phyloP scores from a whole-genome alignment of 345 rosid species.

The Citrus inodora region DNA sequence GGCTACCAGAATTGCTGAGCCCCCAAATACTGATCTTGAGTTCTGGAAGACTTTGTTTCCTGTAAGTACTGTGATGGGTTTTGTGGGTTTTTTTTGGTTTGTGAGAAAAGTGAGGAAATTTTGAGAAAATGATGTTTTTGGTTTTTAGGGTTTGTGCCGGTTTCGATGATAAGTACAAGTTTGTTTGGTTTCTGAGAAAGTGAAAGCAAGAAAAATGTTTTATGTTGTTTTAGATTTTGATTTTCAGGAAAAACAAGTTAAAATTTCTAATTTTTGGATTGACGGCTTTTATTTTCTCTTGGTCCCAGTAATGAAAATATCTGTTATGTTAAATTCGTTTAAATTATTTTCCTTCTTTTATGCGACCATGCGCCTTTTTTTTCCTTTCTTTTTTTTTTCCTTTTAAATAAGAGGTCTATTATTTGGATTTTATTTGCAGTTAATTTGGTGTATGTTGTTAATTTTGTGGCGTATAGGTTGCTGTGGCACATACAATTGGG shows the following conservation, averaged over 20 bases:
- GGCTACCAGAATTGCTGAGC: slow-evolving; percentile 79
- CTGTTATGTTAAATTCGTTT: background rate
- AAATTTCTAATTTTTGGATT: background rate
- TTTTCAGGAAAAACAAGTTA: background rate
- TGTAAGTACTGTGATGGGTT: slow-evolving; percentile 49
- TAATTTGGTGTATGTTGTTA: background rate
- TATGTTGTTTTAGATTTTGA: background rate
- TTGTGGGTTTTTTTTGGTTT: slow-evolving; percentile 31
- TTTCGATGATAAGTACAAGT: slow-evolving; percentile 22
- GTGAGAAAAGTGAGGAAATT: slow-evolving; percentile 19
- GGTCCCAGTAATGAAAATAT: background rate
- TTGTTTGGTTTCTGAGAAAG: slow-evolving; percentile 44
- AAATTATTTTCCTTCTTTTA: background rate
- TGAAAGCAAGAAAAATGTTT: slow-evolving; percentile 4
- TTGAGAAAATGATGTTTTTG: slow-evolving; percentile 38
- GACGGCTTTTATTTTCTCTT: too few species aligned
- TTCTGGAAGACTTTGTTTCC: slow-evolving; percentile 97
- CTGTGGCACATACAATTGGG: slow-evolving; percentile 97
- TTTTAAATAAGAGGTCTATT: background rate
- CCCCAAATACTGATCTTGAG: slow-evolving; percentile 87
- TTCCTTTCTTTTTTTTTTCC: too few species aligned
- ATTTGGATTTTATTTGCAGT: background rate
- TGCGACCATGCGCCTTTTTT: too few species aligned
- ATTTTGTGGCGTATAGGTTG: slow-evolving; percentile 55
- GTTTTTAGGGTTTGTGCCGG: slow-evolving; percentile 22